These are phyloP conservation scores for Candida sp. DNA, from an alignment of 1,139 yeast genomes.

Conservation along the genomic window DNA sequence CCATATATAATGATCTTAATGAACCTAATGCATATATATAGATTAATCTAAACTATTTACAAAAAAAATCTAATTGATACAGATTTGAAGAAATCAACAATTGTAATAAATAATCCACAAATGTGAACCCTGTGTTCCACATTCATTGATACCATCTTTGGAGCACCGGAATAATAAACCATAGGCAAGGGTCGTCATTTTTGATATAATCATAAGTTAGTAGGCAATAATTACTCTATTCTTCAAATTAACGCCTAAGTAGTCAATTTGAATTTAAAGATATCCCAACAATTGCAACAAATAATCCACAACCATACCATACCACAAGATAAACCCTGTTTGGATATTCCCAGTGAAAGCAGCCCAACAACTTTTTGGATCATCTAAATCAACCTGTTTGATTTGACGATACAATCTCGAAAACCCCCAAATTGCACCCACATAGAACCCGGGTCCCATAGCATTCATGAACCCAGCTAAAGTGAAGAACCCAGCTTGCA, in stretches of 20 bases:
- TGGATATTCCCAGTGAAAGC: conserved; percentile 73
- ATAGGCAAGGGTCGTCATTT: too few relatives aligned
- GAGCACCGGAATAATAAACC: too few relatives aligned
- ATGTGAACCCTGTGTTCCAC: too few relatives aligned
- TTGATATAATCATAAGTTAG: too few relatives aligned
- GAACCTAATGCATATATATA: conserved; percentile 3
- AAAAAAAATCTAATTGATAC: neutral
- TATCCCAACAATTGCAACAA: conserved; percentile 45
- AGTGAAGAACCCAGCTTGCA: conserved; percentile 63
- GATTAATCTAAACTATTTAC: neutral
- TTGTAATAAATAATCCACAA: too few relatives aligned
- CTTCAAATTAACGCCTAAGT: too few relatives aligned
- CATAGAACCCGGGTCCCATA: conserved; percentile 82
- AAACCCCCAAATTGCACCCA: conserved; percentile 66
- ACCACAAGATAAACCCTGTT: conserved; percentile 77
- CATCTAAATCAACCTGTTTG: conserved; percentile 67
- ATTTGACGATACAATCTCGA: conserved; percentile 68
- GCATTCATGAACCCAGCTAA: conserved; percentile 79
- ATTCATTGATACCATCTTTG: too few relatives aligned
- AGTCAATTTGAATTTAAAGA: conserved; percentile 15
- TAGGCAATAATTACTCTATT: too few relatives aligned
- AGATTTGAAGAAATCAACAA: too few relatives aligned
- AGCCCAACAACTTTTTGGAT: conserved; percentile 80
- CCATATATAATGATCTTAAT: conserved; percentile 9
- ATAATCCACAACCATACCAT: conserved; percentile 78